Percentiles rank a stretch among this genome's conserved stretches.
phyloP scores from a whole-genome alignment of 202 grass and related monocot genomes.

The Schoenoplectus tabernaemontani region DNA sequence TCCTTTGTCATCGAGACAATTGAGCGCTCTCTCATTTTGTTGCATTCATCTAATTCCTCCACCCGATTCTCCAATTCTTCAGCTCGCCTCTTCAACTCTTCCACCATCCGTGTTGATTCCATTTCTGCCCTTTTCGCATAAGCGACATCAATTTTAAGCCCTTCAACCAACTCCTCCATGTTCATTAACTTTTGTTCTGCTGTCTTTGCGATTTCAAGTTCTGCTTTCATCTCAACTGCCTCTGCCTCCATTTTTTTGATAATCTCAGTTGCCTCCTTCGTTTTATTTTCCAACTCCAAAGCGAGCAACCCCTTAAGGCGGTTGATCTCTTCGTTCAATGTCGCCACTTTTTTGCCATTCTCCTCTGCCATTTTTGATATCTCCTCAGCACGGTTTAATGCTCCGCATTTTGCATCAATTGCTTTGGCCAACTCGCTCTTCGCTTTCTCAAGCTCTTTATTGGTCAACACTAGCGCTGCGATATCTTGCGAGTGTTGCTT shows the following conservation, averaged over 20 bases:
- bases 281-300: constrained; percentile 32
- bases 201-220: constrained; percentile 38
- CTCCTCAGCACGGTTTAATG: constrained; percentile 35
- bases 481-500: constrained; percentile 51
- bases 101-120: constrained; percentile 31
- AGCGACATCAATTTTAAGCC: constrained; percentile 45
- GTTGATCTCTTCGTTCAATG: constrained; percentile 32
- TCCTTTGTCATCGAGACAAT: constrained; percentile 28
- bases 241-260: constrained; percentile 36
- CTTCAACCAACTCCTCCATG: constrained; percentile 29
- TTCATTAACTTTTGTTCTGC: constrained; percentile 33
- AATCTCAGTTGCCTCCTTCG: constrained; percentile 26
- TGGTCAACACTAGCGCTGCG: constrained; percentile 28
- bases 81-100: constrained; percentile 45
- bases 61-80: constrained; percentile 36
- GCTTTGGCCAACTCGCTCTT: constrained; percentile 45
- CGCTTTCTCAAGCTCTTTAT: constrained; percentile 44
- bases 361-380: constrained; percentile 30
- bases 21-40: constrained; percentile 34
- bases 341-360: constrained; percentile 38
- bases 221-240: constrained; percentile 17
- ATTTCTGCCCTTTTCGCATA: constrained; percentile 45
- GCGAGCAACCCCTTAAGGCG: constrained; percentile 32
- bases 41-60: constrained; percentile 23
- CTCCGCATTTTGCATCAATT: constrained; percentile 29